Evolutionary conservation across 352 stramenopile species (phyloP), one percentile per base, ranked within the genome.

Genomic region (Pythium myriotylum): DNA sequence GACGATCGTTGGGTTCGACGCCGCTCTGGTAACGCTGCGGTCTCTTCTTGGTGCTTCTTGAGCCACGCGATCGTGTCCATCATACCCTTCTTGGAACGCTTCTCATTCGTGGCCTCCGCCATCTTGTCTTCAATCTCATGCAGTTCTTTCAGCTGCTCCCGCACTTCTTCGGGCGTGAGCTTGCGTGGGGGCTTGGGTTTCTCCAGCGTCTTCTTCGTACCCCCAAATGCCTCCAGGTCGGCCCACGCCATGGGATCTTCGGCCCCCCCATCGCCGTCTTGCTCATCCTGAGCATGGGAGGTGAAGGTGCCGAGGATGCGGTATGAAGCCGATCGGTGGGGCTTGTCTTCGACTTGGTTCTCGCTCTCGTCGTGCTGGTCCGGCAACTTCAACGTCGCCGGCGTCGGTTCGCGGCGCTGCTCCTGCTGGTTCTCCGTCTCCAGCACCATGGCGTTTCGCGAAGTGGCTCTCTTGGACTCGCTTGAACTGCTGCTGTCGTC

Each of bases 31-130:
- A 70, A 54, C 12, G 71, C 33, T 27, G 72, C 55, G 19, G 68
- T 64, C 46, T 68, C 55, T 10, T 82, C 62, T 52, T 79, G 72
- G 55, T 89, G 77, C 51, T 79, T 74, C 61, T 89, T 83, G 13
- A 92, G 75, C 83, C 82, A 91, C 45, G 68, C 69, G 49, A 91
- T 84, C 53, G 82, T 91, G 42, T 89, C 72, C 22, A 81, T 56
- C 56, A 91, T 58, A 35, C 75, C 77, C 16, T 70, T 67, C 54
- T 73, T 81, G 13, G 68, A 65, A 17, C 51, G 58, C 50, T 70
- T 70, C 47, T 74, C 57, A 3, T 35, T 27, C 1, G 20, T 24
- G 0, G 51, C 58, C 26, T 67, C 61, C 1, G 42, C 27, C 65
- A 68, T 69, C 43, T 65, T 73, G 48, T n/a, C n/a, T 12, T 73